Conservation (phyloP, 768 basidiomycete species). For the Trametes meyenii region DNA sequence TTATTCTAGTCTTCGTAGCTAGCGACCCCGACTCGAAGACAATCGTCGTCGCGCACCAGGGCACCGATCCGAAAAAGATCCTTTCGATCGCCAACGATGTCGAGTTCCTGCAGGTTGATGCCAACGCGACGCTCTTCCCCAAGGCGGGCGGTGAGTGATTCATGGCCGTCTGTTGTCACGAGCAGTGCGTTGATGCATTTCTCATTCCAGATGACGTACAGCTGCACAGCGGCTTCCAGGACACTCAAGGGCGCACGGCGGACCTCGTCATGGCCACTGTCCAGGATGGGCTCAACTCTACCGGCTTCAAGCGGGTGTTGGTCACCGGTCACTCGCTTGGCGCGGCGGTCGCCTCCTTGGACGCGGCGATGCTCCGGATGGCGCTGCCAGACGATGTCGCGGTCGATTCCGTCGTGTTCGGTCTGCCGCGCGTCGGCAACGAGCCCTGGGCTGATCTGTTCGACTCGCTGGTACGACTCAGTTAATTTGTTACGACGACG, state of each 20-base stretch:
- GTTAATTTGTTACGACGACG: too few relatives aligned
- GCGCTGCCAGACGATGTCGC: constrained; percentile 29
- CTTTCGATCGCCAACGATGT: constrained; percentile 32
- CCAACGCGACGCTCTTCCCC: constrained; percentile 47
- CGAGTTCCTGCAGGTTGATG: constrained; percentile 26
- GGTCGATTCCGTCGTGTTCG: constrained; percentile 33
- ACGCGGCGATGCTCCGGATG: constrained; percentile 35
- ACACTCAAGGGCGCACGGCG: constrained; percentile 32
- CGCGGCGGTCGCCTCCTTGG: constrained; percentile 37
- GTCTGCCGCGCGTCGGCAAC: constrained; percentile 38
- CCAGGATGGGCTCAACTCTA: constrained; percentile 26
- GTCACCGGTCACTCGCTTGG: constrained; percentile 36
- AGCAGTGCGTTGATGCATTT: not conserved
- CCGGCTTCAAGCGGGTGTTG: constrained; percentile 32
- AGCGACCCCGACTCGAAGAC: constrained; percentile 39
- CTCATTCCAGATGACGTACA: constrained; percentile 19
- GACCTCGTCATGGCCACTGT: constrained; percentile 33
- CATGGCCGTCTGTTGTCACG: not conserved
- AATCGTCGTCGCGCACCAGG: constrained; percentile 42
- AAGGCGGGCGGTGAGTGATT: constrained; percentile 22
- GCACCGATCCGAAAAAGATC: constrained; percentile 36
- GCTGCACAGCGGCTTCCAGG: constrained; percentile 35
- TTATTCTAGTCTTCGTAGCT: constrained; percentile 30
- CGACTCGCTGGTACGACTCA: constrained; percentile 27
- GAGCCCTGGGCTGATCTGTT: constrained; percentile 35